A percentile compares a stretch with the other conserved stretches of the same genome.
Evolutionary conservation across 2,329 filamentous ascomycete species (phyloP).

Genomic region (Phaeosphaeria sp.): DNA sequence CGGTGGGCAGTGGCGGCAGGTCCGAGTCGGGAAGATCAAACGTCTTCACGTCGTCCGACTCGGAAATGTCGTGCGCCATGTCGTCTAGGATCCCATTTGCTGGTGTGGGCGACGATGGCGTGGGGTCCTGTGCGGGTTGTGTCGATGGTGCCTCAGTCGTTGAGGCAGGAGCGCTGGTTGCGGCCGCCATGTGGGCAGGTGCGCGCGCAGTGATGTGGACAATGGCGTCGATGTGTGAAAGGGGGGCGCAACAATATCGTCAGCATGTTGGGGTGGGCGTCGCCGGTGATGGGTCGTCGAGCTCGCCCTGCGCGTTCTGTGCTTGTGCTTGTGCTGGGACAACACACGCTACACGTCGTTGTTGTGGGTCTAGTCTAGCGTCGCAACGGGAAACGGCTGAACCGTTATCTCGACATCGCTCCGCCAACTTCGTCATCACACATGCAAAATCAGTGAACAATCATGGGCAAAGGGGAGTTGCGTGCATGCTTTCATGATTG

Average conservation of each 20-base stretch:
- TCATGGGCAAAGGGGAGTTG: not conserved
- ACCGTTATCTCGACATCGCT: not conserved
- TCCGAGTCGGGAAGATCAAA: slow-evolving; percentile 48
- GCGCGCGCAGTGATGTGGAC: slow-evolving; percentile 21
- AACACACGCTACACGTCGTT: slow-evolving; percentile 17
- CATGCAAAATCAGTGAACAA: not conserved
- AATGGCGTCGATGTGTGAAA: slow-evolving; percentile 22
- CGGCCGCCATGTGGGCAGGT: slow-evolving; percentile 29
- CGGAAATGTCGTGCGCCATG: slow-evolving; percentile 36
- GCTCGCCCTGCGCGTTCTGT: slow-evolving; percentile 15
- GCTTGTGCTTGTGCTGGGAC: too few relatives aligned
- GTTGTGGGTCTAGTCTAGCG: not conserved
- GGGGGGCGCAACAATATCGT: slow-evolving; percentile 19
- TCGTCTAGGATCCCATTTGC: slow-evolving; percentile 17
- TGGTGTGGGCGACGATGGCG: slow-evolving; percentile 21
- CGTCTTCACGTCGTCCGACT: slow-evolving; percentile 41
- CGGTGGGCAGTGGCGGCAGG: slow-evolving; percentile 49
- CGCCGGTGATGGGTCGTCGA: slow-evolving; percentile 2
- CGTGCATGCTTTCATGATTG: not conserved
- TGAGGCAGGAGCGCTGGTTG: slow-evolving; percentile 28
- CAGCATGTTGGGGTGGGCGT: slow-evolving; percentile 30
- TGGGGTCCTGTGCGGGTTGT: slow-evolving; percentile 23
- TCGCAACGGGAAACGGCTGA: not conserved
- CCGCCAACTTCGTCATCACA: not conserved
- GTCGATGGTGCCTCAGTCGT: slow-evolving; percentile 33